A percentile compares a stretch with the other conserved stretches of the same genome.
phyloP scores from a whole-genome alignment of 2,329 filamentous ascomycete genomes.

The Lachnellula arida region DNA sequence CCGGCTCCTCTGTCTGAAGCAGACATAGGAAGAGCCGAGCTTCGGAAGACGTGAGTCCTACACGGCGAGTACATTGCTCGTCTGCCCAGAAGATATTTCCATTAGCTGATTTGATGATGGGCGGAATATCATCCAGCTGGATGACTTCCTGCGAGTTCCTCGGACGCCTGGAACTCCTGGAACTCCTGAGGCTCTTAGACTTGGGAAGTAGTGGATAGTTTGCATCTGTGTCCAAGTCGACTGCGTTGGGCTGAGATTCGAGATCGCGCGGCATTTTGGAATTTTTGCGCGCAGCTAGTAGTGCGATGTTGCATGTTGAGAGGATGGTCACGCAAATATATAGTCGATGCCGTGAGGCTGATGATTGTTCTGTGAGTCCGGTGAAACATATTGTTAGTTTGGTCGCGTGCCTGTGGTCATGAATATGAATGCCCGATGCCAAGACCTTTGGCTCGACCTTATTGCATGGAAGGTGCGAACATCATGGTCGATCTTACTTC shows the following conservation, averaged over 20 bases:
- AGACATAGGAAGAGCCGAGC: conserved; percentile 19
- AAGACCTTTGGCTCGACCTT: no score
- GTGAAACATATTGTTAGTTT: not conserved
- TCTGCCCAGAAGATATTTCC: conserved; percentile 26
- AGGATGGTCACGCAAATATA: not conserved
- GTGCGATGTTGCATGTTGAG: conserved; percentile 3
- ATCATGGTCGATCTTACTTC: not conserved
- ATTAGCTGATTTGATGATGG: conserved; percentile 23
- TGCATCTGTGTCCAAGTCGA: conserved; percentile 4
- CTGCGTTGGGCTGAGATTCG: conserved; percentile 9
- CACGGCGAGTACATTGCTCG: conserved; percentile 20
- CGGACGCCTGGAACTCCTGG: conserved; percentile 1
- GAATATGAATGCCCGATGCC: no score
- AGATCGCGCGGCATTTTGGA: conserved; percentile 5
- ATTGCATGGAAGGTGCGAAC: not conserved
- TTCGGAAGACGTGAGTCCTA: conserved; percentile 22
- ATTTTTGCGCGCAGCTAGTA: not conserved
- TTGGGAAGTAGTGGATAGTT: conserved; percentile 16
- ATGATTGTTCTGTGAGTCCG: not conserved
- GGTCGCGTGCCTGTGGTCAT: not conserved
- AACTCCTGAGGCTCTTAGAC: not conserved
- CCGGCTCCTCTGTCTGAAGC: conserved; percentile 18
- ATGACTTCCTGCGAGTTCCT: conserved; percentile 10
- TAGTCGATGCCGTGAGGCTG: not conserved
- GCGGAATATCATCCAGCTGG: conserved; percentile 21